phyloP scores from a whole-genome alignment of 2,329 filamentous ascomycete genomes.

The Fusarium devonianum region DNA sequence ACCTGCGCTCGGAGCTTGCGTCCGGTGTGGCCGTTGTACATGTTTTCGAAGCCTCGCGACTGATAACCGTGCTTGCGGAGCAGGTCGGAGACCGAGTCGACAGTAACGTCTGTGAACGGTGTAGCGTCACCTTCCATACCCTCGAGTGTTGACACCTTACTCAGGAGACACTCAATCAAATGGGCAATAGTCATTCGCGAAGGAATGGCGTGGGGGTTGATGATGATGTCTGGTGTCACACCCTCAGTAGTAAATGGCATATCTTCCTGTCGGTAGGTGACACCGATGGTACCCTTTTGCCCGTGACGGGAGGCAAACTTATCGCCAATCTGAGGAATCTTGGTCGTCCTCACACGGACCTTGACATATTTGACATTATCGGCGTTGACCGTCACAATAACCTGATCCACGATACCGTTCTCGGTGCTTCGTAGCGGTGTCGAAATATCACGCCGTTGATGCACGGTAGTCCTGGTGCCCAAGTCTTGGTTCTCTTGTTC shows the following conservation, averaged over 20 bases:
- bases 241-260: constrained; percentile 98
- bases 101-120: constrained; percentile 96
- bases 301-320: constrained; percentile 99
- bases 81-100: constrained; percentile 88
- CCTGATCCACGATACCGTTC: constrained; percentile 94
- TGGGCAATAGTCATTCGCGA: constrained; percentile 99
- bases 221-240: constrained; percentile 92
- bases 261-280: constrained; percentile 96
- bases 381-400: constrained; percentile 91
- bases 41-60: constrained; percentile 94
- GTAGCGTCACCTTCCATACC: constrained; percentile 97
- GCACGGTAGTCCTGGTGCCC: constrained; percentile 86
- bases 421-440: constrained; percentile 95
- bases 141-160: constrained; percentile 92
- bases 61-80: constrained; percentile 92
- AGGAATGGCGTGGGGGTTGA: constrained; percentile 99
- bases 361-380: constrained; percentile 97
- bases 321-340: constrained; percentile 97
- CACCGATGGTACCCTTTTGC: constrained; percentile 98
- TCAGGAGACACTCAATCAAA: constrained; percentile 98
- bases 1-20: constrained; percentile 92
- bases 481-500: constrained; percentile 92
- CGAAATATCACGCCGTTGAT: constrained; percentile 94
- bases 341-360: constrained; percentile 95
- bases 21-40: constrained; percentile 99